These are phyloP conservation scores for Sporothrix brunneoviolacea DNA, from an alignment of 2,329 filamentous ascomycete species.

Conservation along the genomic window DNA sequence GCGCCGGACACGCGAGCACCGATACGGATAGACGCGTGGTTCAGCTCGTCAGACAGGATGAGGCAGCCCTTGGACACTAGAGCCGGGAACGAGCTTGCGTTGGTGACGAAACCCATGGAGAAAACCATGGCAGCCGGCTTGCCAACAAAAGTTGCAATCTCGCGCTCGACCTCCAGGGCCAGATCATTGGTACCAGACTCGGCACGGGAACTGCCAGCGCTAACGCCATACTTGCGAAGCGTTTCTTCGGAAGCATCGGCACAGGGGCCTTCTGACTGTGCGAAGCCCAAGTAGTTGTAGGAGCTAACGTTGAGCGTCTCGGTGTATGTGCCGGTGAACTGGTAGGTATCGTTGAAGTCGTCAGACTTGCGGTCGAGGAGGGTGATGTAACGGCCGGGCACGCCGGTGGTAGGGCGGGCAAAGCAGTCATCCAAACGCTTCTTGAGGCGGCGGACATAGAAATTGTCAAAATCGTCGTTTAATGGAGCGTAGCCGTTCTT, in stretches of 20 bases:
- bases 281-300: constrained; percentile 98
- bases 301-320: constrained; percentile 98
- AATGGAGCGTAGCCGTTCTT: constrained; percentile 88
- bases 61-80: constrained; percentile 88
- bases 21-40: constrained; percentile 95
- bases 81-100: constrained; percentile 85
- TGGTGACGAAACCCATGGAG: constrained; percentile 98
- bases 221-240: constrained; percentile 79
- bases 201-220: constrained; percentile 70
- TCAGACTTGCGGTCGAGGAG: constrained; percentile 84
- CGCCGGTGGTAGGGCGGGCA: constrained; percentile 82
- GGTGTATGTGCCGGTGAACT: constrained; percentile 81
- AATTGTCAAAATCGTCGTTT: constrained; percentile 98
- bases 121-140: constrained; percentile 95
- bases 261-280: constrained; percentile 93
- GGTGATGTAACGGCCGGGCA: constrained; percentile 90
- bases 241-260: constrained; percentile 86
- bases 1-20: constrained; percentile 90
- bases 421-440: constrained; percentile 96
- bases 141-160: constrained; percentile 86
- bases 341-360: constrained; percentile 87
- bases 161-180: constrained; percentile 78
- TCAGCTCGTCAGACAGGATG: constrained; percentile 93
- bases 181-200: constrained; percentile 86
- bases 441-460: constrained; percentile 90